Conservation (phyloP, 129 eudicot genomes). For the Artemisia tridentata region DNA sequence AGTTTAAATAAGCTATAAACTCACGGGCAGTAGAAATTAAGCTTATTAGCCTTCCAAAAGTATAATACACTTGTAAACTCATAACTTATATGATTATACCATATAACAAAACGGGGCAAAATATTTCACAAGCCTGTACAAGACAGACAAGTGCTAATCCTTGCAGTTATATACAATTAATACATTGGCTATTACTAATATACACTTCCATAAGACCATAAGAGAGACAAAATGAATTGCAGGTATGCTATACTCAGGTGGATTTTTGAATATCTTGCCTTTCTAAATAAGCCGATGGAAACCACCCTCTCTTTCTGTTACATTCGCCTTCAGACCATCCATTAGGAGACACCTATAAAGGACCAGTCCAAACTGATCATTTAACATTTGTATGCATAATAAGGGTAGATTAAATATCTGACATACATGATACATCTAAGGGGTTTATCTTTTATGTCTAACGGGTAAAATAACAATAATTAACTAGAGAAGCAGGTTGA, state of each 20-base stretch:
- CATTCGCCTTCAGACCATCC: slow-evolving; percentile 99
- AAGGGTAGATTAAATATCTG: not conserved
- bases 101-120: not conserved
- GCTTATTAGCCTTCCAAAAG: too few relatives aligned
- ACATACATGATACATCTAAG: not conserved
- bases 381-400: slow-evolving; percentile 2
- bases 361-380: slow-evolving; percentile 4
- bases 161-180: slow-evolving; percentile 11
- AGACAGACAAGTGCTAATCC: not conserved
- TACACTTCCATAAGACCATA: slow-evolving; percentile 15
- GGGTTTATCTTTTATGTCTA: slow-evolving; percentile 1
- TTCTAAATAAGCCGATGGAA: slow-evolving; percentile 86
- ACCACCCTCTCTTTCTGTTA: slow-evolving; percentile 83
- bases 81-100: not conserved
- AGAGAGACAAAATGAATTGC: not conserved
- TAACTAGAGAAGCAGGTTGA: not conserved
- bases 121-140: slow-evolving; percentile 9
- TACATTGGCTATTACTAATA: slow-evolving; percentile 4
- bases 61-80: too few relatives aligned
- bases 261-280: slow-evolving; percentile 33
- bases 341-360: slow-evolving; percentile 57
- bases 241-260: not conserved
- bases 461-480: not conserved
- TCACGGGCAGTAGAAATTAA: too few relatives aligned
- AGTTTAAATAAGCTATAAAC: too few relatives aligned